A percentile compares a stretch with the other conserved stretches of the same genome.
These are phyloP conservation scores for Pichia sp. DNA, from an alignment of 1,139 yeast species.

Conservation along the genomic window DNA sequence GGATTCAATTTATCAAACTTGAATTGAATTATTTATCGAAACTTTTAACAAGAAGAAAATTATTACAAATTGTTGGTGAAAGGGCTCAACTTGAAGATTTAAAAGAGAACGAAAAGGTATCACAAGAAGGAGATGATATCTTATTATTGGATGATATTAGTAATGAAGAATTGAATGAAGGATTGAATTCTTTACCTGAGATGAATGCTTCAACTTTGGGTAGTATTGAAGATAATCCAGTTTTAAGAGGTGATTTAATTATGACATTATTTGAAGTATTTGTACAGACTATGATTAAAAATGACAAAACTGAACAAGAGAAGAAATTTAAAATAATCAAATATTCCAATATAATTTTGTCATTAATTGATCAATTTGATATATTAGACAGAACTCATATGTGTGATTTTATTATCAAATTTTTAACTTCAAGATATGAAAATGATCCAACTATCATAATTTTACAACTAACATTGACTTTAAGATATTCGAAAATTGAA, in stretches of 20 bases:
- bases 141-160: conserved; percentile 26
- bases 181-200: conserved; percentile 70
- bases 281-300: conserved; percentile 39
- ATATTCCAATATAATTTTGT: conserved; percentile 40
- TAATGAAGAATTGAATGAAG: conserved; percentile 47
- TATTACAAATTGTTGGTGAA: conserved; percentile 70
- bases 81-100: conserved; percentile 54
- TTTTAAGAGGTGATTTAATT: conserved; percentile 83
- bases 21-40: conserved; percentile 83
- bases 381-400: conserved; percentile 65
- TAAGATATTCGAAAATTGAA: conserved; percentile 40
- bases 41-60: conserved; percentile 72
- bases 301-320: conserved; percentile 28
- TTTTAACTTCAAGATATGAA: conserved; percentile 34
- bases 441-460: conserved; percentile 36
- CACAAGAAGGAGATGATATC: conserved; percentile 5
- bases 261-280: conserved; percentile 74
- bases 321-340: conserved; percentile 1
- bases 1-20: conserved; percentile 83
- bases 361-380: conserved; percentile 55
- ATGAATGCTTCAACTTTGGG: conserved; percentile 85
- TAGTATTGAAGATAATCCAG: conserved; percentile 80
- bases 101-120: conserved; percentile 32
- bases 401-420: conserved; percentile 53
- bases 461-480: conserved; percentile 57